Evolutionary conservation across 768 basidiomycete genomes (phyloP), one percentile per base, ranked within the genome.

Genomic region (Auricularia sp.): DNA sequence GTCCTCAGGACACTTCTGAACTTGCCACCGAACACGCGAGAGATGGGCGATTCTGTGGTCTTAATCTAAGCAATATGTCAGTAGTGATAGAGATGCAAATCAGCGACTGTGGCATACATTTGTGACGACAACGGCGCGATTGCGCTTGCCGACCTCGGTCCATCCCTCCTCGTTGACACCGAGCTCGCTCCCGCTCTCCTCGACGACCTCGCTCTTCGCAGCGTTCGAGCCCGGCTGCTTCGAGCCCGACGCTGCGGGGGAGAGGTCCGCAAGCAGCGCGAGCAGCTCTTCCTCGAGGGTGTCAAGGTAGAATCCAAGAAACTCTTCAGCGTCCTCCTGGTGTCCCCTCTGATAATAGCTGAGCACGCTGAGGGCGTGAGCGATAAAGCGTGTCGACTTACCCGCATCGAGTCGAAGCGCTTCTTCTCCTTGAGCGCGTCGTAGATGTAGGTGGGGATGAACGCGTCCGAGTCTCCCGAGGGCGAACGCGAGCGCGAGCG

Each of bases 291-390:
- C 96, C 73, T 96, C 93, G 4, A 99, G 78, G 0, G 93, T 91
- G 70, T 98, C 93, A 33, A 98, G 80, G 76, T 92, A 96, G 77
- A 97, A 98, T 3, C 96, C 96, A n/a, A 98, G 79, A 74, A 97
- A 98, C 75, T 99, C 96, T 74, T 99, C 95, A 10, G 95, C 96
- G 65, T 99, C 96, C 73, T 99, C 96, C 76, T 99, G 96, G 65
- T 93, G 91, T 0, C 94, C 94, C 43, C 91, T 86, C 84, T 93
- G 68, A 4, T 36, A 59, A 4, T 36, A 67, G 63, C 43, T 53
- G 70, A 62, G 65, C 61, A 36, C 2, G 65, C n/a, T 60, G 44
- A 54, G 35, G 16, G 34, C 62, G 11, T 33, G 43, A 51, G 23
- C 1, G 2, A 29, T 29, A 29, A 29, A 29, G 29, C 29, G 29